phyloP scores from a whole-genome alignment of 2,329 filamentous ascomycete species.

The Cryphonectria japonica region DNA sequence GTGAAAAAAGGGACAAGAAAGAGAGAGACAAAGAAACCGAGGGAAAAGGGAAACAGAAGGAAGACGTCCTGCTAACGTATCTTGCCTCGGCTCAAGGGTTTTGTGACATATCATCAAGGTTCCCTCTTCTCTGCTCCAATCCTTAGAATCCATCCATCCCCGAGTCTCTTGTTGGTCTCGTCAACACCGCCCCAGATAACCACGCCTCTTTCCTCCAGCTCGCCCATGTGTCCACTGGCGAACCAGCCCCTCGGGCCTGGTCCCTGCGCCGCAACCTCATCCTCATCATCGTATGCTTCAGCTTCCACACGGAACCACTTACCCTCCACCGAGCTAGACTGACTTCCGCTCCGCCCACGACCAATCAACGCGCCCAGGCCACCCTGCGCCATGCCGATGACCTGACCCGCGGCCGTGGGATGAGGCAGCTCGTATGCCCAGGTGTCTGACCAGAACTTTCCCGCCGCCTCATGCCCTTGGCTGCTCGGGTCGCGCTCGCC shows the following conservation, averaged over 20 bases:
- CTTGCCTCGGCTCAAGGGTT: neutral
- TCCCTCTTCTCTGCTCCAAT: constrained; percentile 43
- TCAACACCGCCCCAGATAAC: constrained; percentile 64
- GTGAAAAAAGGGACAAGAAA: constrained; percentile 5
- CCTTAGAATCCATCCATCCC: constrained; percentile 68
- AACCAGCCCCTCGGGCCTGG: constrained; percentile 62
- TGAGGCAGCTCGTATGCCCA: constrained; percentile 68
- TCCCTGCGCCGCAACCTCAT: constrained; percentile 47
- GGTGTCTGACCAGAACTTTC: constrained; percentile 61
- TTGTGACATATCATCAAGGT: constrained; percentile 9
- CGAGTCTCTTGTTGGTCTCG: constrained; percentile 54
- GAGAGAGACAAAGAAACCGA: neutral
- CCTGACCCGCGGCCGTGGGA: constrained; percentile 55
- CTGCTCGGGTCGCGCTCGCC: constrained; percentile 58
- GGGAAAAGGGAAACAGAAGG: neutral
- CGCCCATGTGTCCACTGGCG: constrained; percentile 58
- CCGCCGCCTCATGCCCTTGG: constrained; percentile 54
- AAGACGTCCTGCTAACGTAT: neutral
- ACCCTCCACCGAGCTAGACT: constrained; percentile 56
- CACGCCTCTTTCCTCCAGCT: constrained; percentile 63
- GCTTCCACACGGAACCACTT: constrained; percentile 57
- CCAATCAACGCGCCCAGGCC: constrained; percentile 47
- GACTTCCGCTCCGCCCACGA: constrained; percentile 20
- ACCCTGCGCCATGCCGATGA: constrained; percentile 59
- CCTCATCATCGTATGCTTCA: constrained; percentile 56